These are phyloP conservation scores for Wickerhamiella spandovensis DNA, from an alignment of 805 yeast genomes.

Conservation along the genomic window DNA sequence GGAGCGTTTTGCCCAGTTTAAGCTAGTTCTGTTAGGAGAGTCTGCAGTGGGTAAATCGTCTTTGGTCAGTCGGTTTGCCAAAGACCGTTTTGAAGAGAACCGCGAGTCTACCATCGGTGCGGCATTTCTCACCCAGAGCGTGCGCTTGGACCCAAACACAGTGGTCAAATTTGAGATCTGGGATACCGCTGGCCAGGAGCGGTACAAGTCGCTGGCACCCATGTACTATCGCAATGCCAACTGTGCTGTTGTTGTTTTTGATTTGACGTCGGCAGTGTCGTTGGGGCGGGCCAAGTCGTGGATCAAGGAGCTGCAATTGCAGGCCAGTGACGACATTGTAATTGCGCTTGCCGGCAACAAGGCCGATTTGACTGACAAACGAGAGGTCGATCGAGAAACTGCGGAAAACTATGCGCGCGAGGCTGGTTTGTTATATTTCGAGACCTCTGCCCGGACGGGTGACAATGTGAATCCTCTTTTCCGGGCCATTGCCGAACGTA, in stretches of 20 bases:
- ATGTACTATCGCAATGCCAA: slow-evolving; percentile 73
- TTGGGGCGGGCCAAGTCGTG: slow-evolving; percentile 71
- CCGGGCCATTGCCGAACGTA: slow-evolving; percentile 32
- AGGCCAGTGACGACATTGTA: slow-evolving; percentile 58
- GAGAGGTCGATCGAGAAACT: slow-evolving; percentile 32
- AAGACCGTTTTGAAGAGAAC: slow-evolving; percentile 53
- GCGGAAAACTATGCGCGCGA: slow-evolving; percentile 43
- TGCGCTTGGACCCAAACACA: slow-evolving; percentile 32
- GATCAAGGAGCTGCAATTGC: slow-evolving; percentile 84
- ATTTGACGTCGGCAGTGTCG: slow-evolving; percentile 54
- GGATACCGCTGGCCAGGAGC: slow-evolving; percentile 97
- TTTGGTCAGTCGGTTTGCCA: slow-evolving; percentile 67
- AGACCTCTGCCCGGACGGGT: slow-evolving; percentile 63
- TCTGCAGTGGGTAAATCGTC: slow-evolving; percentile 78
- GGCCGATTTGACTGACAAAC: slow-evolving; percentile 38
- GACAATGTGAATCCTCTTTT: slow-evolving; percentile 41
- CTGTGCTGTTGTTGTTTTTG: slow-evolving; percentile 80
- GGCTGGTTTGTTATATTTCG: slow-evolving; percentile 36
- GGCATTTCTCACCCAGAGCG: slow-evolving; percentile 79
- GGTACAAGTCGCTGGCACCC: slow-evolving; percentile 72
- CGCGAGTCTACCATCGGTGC: slow-evolving; percentile 97
- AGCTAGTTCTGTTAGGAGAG: slow-evolving; percentile 62
- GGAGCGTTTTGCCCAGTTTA: slow-evolving; percentile 37
- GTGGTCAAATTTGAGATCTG: slow-evolving; percentile 38
- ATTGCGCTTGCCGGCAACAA: slow-evolving; percentile 86